Percentiles rank a stretch among this genome's conserved stretches.
Conservation (phyloP, 1,284 basidiomycete species). For the Coriolopsis trogii region DNA sequence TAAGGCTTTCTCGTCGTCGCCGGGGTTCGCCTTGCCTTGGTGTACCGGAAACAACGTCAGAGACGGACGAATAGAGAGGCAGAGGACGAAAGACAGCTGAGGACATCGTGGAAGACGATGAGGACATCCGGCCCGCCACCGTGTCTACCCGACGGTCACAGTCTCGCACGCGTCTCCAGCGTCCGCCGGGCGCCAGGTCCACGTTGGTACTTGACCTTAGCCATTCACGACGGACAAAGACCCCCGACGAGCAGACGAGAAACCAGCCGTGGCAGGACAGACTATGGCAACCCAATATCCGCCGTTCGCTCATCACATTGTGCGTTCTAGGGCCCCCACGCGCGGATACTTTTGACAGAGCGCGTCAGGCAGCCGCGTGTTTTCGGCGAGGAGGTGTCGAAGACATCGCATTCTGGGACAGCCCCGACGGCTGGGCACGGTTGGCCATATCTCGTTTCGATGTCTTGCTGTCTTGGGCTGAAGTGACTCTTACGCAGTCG, state of each 20-base stretch:
- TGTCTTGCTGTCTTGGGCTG: conserved; percentile 10
- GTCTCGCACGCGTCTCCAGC: neutral
- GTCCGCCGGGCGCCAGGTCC: conserved; percentile 7
- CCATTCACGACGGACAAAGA: conserved; percentile 14
- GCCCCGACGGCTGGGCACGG: conserved; percentile 13
- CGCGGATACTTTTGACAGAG: conserved; percentile 18
- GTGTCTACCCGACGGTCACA: neutral
- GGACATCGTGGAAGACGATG: conserved; percentile 12
- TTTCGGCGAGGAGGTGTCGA: conserved; percentile 24
- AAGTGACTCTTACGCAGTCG: conserved; percentile 13
- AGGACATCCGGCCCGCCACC: conserved; percentile 4
- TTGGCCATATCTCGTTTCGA: conserved; percentile 20
- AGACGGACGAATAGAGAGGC: neutral
- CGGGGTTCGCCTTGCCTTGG: no score
- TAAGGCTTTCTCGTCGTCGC: no score
- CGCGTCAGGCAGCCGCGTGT: conserved; percentile 23
- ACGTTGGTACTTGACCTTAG: conserved; percentile 5
- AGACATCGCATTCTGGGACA: conserved; percentile 22
- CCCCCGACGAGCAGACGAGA: neutral
- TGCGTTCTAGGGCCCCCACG: conserved; percentile 24
- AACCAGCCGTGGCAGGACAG: conserved; percentile 1
- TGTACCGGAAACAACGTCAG: no score
- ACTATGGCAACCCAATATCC: conserved; percentile 7
- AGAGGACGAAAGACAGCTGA: conserved; percentile 1
- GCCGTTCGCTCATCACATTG: conserved; percentile 8